A percentile compares a stretch with the other conserved stretches of the same genome.
These are phyloP conservation scores for Striga asiatica DNA, from an alignment of 257 asterid genomes.

Conservation along the genomic window DNA sequence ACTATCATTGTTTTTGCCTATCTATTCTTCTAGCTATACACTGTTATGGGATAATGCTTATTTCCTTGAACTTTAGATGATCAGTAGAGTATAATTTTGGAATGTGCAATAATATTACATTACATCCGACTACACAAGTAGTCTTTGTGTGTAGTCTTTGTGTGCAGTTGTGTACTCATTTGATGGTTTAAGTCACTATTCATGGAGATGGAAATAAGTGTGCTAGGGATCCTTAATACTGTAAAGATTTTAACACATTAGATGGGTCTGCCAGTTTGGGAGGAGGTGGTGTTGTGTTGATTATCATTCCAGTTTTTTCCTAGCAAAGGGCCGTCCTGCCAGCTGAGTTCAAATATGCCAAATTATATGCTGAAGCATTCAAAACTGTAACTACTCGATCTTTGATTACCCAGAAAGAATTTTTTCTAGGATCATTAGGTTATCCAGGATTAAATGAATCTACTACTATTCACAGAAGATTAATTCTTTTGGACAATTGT, in stretches of 20 bases:
- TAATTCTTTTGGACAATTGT: too few species aligned
- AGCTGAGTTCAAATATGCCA: background rate
- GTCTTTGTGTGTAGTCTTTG: background rate
- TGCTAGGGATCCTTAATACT: too few species aligned
- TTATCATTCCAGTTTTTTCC: conserved; percentile 4
- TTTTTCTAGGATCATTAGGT: background rate
- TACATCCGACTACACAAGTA: too few species aligned
- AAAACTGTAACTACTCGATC: too few species aligned
- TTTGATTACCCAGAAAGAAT: too few species aligned
- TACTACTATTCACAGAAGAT: too few species aligned
- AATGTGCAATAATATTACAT: background rate
- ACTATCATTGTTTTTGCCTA: background rate
- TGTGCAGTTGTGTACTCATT: background rate
- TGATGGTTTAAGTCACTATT: background rate
- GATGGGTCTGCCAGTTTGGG: background rate
- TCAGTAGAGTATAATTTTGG: background rate
- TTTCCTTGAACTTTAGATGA: background rate
- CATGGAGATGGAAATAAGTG: background rate
- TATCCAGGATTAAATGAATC: conserved; percentile 1
- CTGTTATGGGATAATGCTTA: background rate
- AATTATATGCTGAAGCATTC: background rate
- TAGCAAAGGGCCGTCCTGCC: background rate
- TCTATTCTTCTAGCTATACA: background rate
- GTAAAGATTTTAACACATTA: background rate
- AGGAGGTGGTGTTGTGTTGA: background rate